Conservation (phyloP, 2,329 filamentous ascomycete genomes). For the Monosporascus sp. region DNA sequence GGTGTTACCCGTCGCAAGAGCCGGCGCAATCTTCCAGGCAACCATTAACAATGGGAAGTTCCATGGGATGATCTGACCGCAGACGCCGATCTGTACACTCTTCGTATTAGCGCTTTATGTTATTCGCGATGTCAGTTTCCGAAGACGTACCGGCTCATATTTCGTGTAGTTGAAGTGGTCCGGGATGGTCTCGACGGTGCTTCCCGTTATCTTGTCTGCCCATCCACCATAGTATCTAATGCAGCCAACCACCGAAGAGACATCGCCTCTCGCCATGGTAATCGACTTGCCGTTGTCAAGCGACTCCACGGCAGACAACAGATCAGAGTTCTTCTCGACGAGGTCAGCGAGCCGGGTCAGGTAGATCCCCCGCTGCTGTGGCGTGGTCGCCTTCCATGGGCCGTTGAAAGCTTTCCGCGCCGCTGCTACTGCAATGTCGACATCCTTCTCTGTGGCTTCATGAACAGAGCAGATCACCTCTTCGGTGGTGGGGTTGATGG, state of each 20-base stretch:
- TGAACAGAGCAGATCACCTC: conserved; percentile 76
- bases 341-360: conserved; percentile 76
- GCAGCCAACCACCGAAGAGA: conserved; percentile 61
- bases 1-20: conserved; percentile 67
- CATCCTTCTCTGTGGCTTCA: conserved; percentile 85
- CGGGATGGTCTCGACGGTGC: conserved; percentile 73
- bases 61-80: conserved; percentile 86
- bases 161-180: conserved; percentile 81
- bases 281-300: conserved; percentile 86
- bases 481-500: conserved; percentile 83
- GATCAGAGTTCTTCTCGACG: conserved; percentile 70
- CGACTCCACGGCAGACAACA: conserved; percentile 76
- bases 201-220: conserved; percentile 88
- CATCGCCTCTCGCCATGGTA: conserved; percentile 69
- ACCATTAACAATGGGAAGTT: conserved; percentile 81
- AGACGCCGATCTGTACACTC: conserved; percentile 32
- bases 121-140: neutral
- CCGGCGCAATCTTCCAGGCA: conserved; percentile 76
- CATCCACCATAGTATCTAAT: conserved; percentile 86
- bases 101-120: conserved; percentile 4
- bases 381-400: conserved; percentile 61
- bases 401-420: conserved; percentile 83
- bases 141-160: conserved; percentile 59
- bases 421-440: conserved; percentile 73
- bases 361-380: conserved; percentile 63